Evolutionary conservation across 306 rosid species (phyloP).

Genomic region (Alnus glutinosa): DNA sequence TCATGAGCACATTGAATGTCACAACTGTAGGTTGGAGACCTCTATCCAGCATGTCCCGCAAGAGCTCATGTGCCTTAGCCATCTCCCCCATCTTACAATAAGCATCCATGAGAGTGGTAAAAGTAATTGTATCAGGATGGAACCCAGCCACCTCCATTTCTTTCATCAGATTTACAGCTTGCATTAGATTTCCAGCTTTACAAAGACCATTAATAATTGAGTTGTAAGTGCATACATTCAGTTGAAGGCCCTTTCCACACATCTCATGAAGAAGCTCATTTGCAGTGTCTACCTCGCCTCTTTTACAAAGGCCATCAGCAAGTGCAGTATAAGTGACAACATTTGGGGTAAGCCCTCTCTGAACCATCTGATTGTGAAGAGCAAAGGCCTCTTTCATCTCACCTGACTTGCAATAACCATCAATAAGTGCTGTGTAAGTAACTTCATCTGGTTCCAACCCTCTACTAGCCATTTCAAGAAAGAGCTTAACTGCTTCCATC

Average conservation of each 20-base stretch:
- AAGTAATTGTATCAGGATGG: slow-evolving; percentile 71
- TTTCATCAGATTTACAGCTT: slow-evolving; percentile 64
- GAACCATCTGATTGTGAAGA: slow-evolving; percentile 81
- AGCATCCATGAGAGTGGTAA: slow-evolving; percentile 87
- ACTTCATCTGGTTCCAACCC: slow-evolving; percentile 81
- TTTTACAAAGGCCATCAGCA: slow-evolving; percentile 83
- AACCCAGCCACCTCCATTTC: slow-evolving; percentile 78
- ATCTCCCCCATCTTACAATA: slow-evolving; percentile 78
- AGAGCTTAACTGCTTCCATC: slow-evolving; percentile 57
- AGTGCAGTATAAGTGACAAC: slow-evolving; percentile 76
- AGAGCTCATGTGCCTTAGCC: slow-evolving; percentile 63
- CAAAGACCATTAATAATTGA: slow-evolving; percentile 76
- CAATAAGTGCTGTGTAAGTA: slow-evolving; percentile 68
- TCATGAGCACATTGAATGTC: slow-evolving; percentile 87
- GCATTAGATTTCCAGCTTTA: slow-evolving; percentile 67
- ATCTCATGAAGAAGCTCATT: slow-evolving; percentile 86
- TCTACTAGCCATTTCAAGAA: slow-evolving; percentile 55
- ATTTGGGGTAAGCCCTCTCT: slow-evolving; percentile 63
- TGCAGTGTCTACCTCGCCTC: slow-evolving; percentile 76
- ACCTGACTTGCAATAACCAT: slow-evolving; percentile 82
- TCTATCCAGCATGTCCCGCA: slow-evolving; percentile 63
- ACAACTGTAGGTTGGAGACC: slow-evolving; percentile 83
- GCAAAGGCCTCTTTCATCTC: slow-evolving; percentile 75
- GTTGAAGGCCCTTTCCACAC: slow-evolving; percentile 73
- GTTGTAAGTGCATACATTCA: slow-evolving; percentile 76